Evolutionary conservation across 306 rosid species (phyloP), one percentile per base, ranked within the genome.

Genomic region (Vigna radiata): DNA sequence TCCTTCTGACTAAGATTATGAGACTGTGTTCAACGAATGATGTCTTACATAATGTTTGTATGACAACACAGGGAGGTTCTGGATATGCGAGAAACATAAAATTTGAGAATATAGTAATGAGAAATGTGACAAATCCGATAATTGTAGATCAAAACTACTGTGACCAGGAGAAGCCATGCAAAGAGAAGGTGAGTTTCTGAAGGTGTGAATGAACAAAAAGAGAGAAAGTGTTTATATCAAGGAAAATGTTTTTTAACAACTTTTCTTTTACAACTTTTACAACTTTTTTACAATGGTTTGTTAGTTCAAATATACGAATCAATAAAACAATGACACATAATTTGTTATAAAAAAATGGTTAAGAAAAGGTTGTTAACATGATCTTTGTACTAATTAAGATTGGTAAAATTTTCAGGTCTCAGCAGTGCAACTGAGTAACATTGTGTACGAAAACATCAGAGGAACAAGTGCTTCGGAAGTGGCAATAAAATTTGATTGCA

Each of bases 121-220:
- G 23, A 19, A 94, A 94, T 62, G 97, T 94, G 55, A 81, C 81
- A 16, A 88, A 94, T 78, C 97, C 98, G 39, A 91, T 94, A 68
- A 89, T 94, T 90, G 85, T 94, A 64, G 82, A 94, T 76, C 98
- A 94, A 85, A 79, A 91, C 60, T 94, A 94, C 44, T 94, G 98
- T 72, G 98, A 94, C 79, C 86, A 77, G 60, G 25, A 82, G 0
- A 3, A 10, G 13, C 77, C 88, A 68, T 94, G 98, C 77, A 2
- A 29, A 7, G 83, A 86, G 33, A 83, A 91, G 93, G 96, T 89
- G 70, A 68, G 59, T 56, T 29, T 68, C 64, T 48, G 14, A 61
- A 58, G 0, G 13, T 19, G 25, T 36, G 23, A 63, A 15, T 15
- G 17, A 23, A 5, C 6, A 43, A 39, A 25, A 25, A 27, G 14